These are phyloP conservation scores for Ustilago lituana DNA, from an alignment of 1,284 basidiomycete species.

Conservation along the genomic window DNA sequence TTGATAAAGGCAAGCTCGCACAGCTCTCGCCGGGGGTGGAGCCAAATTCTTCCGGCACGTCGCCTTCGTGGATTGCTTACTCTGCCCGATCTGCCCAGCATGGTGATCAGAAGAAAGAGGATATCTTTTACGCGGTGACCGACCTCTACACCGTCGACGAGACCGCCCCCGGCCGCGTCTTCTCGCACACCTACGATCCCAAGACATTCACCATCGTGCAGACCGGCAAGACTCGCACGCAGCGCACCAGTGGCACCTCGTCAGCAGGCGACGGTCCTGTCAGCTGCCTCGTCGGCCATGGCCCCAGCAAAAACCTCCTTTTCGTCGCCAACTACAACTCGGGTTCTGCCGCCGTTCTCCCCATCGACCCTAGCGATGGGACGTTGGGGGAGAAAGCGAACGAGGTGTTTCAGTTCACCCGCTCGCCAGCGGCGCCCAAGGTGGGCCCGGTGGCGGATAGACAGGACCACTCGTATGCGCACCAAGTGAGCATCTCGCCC, in stretches of 20 bases:
- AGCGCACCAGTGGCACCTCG: conserved; percentile 15
- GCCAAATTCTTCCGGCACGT: conserved; percentile 21
- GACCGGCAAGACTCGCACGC: conserved; percentile 3
- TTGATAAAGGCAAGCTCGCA: neutral
- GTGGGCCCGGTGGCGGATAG: conserved; percentile 49
- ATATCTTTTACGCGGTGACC: conserved; percentile 1
- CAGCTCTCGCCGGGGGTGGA: conserved; percentile 8
- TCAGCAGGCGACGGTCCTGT: conserved; percentile 34
- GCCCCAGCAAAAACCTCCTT: conserved; percentile 5
- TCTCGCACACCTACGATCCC: conserved; percentile 27
- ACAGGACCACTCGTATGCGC: conserved; percentile 57
- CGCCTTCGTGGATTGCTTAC: conserved; percentile 35
- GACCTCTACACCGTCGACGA: conserved; percentile 35
- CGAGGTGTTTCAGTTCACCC: conserved; percentile 39
- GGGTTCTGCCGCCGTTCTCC: conserved; percentile 30
- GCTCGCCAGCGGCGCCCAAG: conserved; percentile 9
- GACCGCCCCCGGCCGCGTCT: conserved; percentile 19
- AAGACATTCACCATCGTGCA: conserved; percentile 3
- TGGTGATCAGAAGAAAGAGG: too few species aligned
- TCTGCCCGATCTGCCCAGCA: neutral
- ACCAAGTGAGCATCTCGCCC: conserved; percentile 48
- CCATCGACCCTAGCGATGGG: conserved; percentile 19
- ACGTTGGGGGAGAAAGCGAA: conserved; percentile 8
- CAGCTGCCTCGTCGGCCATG: conserved; percentile 30
- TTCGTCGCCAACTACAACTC: conserved; percentile 53